phyloP scores from a whole-genome alignment of 768 basidiomycete species.

The Stropharia rugosoannulata region DNA sequence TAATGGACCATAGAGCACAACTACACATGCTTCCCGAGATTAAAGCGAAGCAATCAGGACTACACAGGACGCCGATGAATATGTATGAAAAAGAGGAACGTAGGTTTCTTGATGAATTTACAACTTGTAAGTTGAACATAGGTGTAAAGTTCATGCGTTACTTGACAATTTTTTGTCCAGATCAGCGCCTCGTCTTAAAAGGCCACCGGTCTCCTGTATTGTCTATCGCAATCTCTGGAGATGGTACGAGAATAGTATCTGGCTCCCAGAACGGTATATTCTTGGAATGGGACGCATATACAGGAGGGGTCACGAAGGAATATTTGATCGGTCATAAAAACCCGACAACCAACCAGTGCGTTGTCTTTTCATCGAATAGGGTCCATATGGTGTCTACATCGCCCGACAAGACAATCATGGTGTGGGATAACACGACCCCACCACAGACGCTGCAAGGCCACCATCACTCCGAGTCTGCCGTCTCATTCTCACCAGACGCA shows the following conservation, averaged over 20 bases:
- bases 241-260: constrained; percentile 1
- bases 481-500: constrained; percentile 8
- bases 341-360: not conserved
- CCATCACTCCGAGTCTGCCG: not conserved
- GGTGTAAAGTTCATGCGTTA: not conserved
- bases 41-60: no score
- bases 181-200: not conserved
- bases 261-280: not conserved
- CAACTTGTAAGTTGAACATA: not conserved
- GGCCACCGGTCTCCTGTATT: not conserved
- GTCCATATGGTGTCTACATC: not conserved
- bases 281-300: not conserved
- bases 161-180: not conserved
- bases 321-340: not conserved
- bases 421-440: not conserved
- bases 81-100: no score
- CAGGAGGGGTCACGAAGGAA: not conserved
- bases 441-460: not conserved
- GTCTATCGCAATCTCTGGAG: not conserved
- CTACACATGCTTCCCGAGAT: no score
- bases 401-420: not conserved
- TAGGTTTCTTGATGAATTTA: not conserved
- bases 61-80: no score
- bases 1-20: no score
- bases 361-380: not conserved